Evolutionary conservation across 371 early-diverging fungal genomes (phyloP).

Genomic region (Conidiobolus incongruus): DNA sequence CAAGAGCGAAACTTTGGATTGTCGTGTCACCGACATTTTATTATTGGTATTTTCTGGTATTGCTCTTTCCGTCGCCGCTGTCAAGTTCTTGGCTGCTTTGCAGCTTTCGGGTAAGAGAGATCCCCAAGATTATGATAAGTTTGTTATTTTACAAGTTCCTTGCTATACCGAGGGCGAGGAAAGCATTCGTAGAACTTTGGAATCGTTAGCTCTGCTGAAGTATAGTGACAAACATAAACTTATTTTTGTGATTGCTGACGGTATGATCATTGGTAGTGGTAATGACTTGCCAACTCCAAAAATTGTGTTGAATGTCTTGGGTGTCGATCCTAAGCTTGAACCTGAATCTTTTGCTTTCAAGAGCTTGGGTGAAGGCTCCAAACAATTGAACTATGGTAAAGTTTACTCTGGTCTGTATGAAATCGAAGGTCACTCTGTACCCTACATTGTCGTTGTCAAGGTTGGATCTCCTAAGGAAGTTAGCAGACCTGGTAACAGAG

Average conservation of each 20-base stretch:
- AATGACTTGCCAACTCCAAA: constrained; percentile 93
- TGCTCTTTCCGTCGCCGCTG: too few relatives aligned
- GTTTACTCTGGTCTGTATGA: too few relatives aligned
- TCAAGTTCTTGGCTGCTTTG: too few relatives aligned
- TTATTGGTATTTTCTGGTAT: constrained; percentile 76
- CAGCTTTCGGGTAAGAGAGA: too few relatives aligned
- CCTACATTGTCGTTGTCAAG: constrained; percentile 87
- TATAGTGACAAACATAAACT: constrained; percentile 90
- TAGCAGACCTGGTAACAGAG: too few relatives aligned
- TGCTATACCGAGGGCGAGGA: too few relatives aligned
- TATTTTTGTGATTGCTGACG: constrained; percentile 71
- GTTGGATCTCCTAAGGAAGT: constrained; percentile 58
- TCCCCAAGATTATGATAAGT: too few relatives aligned
- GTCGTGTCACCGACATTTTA: constrained; percentile 62
- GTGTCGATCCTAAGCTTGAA: constrained; percentile 63
- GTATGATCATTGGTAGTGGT: constrained; percentile 82
- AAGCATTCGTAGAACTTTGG: too few relatives aligned
- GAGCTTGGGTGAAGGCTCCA: constrained; percentile 71
- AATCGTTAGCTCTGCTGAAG: constrained; percentile 65
- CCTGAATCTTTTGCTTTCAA: constrained; percentile 82
- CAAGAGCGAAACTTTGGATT: constrained; percentile 46
- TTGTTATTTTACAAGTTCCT: too few relatives aligned
- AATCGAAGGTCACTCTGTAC: constrained; percentile 65
- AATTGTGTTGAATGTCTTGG: constrained; percentile 82
- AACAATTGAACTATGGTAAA: constrained; percentile 87